phyloP scores from a whole-genome alignment of 257 asterid species.

The Solanum arcanum region DNA sequence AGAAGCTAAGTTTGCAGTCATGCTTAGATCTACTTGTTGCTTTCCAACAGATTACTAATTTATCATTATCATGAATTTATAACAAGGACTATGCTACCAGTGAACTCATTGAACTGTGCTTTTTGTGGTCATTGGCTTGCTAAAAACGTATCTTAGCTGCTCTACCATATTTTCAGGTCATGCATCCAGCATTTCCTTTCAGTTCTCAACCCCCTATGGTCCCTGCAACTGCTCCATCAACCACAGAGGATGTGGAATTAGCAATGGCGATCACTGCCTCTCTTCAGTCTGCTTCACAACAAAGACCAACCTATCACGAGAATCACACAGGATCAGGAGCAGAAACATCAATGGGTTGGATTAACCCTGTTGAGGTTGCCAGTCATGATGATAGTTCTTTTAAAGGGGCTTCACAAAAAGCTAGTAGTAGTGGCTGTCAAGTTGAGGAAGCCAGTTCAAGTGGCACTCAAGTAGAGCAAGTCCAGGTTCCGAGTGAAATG shows the following conservation, averaged over 20 bases:
- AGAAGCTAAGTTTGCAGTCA: neutral
- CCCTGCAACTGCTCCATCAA: slow-evolving; percentile 48
- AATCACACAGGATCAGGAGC: slow-evolving; percentile 18
- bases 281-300: slow-evolving; percentile 33
- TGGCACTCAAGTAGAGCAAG: slow-evolving; percentile 11
- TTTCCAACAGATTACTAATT: neutral
- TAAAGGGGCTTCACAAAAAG: slow-evolving; percentile 17
- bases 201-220: slow-evolving; percentile 24
- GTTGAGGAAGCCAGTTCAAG: slow-evolving; percentile 20
- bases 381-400: slow-evolving; percentile 7
- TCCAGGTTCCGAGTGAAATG: slow-evolving; percentile 2
- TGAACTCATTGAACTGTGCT: neutral
- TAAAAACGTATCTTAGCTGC: neutral
- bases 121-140: neutral
- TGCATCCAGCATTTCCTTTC: slow-evolving; percentile 43
- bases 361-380: slow-evolving; percentile 6
- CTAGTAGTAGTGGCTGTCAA: slow-evolving; percentile 15
- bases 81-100: neutral
- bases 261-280: slow-evolving; percentile 65
- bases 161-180: slow-evolving; percentile 29
- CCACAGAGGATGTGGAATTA: slow-evolving; percentile 44
- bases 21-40: neutral
- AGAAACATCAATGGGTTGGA: slow-evolving; percentile 27
- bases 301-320: slow-evolving; percentile 15
- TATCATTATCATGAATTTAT: neutral